phyloP scores from a whole-genome alignment of 164 flowering plant species.

The Saururus chinensis region DNA sequence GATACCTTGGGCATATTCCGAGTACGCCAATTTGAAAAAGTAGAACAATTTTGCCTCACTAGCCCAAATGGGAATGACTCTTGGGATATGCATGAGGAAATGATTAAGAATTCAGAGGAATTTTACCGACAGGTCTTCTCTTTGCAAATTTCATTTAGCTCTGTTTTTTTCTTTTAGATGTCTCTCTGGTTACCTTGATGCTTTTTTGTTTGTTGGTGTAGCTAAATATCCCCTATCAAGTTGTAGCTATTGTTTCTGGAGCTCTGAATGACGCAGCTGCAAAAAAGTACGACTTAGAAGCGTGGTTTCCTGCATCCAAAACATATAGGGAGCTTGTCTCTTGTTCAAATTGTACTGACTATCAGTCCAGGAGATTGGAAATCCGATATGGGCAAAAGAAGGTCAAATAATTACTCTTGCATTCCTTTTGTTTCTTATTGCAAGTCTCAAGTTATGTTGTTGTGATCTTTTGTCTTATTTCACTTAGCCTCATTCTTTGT shows the following conservation, averaged over 20 bases:
- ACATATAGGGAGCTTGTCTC: constrained; percentile 88
- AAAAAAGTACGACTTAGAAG: constrained; percentile 93
- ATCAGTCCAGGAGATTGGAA: constrained; percentile 77
- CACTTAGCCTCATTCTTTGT: not conserved
- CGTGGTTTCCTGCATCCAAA: constrained; percentile 90
- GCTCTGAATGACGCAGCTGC: constrained; percentile 97
- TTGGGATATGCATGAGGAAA: constrained; percentile 85
- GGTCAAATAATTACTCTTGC: constrained; percentile 22
- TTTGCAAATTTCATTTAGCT: not conserved
- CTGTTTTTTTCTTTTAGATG: not conserved
- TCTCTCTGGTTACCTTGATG: not conserved
- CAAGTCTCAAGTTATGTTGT: not conserved
- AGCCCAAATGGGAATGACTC: constrained; percentile 72
- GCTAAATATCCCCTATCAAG: constrained; percentile 77
- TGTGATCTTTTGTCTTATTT: not conserved
- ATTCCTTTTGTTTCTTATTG: not conserved
- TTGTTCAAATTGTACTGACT: constrained; percentile 93
- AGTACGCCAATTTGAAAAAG: constrained; percentile 95
- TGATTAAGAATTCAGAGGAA: constrained; percentile 71
- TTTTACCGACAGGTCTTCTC: constrained; percentile 52
- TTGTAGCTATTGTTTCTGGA: constrained; percentile 88
- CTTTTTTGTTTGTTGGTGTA: constrained; percentile 5
- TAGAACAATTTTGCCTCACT: constrained; percentile 89
- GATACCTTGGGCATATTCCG: constrained; percentile 93
- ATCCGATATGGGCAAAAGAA: constrained; percentile 89